phyloP scores from a whole-genome alignment of 2,329 filamentous ascomycete genomes.

The Seiridium unicorne region DNA sequence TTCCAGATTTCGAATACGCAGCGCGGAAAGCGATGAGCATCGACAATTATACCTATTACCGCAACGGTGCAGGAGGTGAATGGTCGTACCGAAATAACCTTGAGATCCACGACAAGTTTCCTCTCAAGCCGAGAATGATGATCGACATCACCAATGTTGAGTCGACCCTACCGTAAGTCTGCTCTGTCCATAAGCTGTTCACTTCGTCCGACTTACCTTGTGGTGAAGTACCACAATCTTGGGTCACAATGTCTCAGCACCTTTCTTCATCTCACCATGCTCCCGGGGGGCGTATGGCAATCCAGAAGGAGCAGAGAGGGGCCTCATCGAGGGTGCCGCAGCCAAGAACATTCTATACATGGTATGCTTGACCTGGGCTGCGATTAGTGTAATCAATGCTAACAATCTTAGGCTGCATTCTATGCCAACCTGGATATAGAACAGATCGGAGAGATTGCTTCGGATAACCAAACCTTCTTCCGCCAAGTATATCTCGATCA shows the following conservation, averaged over 20 bases:
- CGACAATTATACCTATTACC: slow-evolving; percentile 53
- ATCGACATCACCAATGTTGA: slow-evolving; percentile 47
- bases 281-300: slow-evolving; percentile 44
- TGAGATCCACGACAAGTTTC: slow-evolving; percentile 49
- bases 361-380: slow-evolving; percentile 14
- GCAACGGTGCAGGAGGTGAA: slow-evolving; percentile 54
- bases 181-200: not conserved
- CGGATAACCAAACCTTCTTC: slow-evolving; percentile 14
- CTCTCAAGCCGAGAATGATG: slow-evolving; percentile 46
- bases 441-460: slow-evolving; percentile 35
- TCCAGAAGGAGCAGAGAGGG: slow-evolving; percentile 41
- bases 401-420: slow-evolving; percentile 26
- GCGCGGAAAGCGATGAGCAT: slow-evolving; percentile 45
- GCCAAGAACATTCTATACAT: slow-evolving; percentile 50
- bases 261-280: slow-evolving; percentile 54
- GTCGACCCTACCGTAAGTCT: slow-evolving; percentile 30
- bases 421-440: slow-evolving; percentile 32
- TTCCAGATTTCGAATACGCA: slow-evolving; percentile 54
- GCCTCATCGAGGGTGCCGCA: slow-evolving; percentile 47
- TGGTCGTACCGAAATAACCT: slow-evolving; percentile 58
- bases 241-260: slow-evolving; percentile 50
- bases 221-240: slow-evolving; percentile 44
- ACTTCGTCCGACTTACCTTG: not conserved
- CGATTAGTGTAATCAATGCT: not conserved
- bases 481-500: slow-evolving; percentile 27